Percentiles rank a stretch among this genome's conserved stretches.
These are phyloP conservation scores for Aspergillus sp. DNA, from an alignment of 2,329 filamentous ascomycete species.

Conservation along the genomic window DNA sequence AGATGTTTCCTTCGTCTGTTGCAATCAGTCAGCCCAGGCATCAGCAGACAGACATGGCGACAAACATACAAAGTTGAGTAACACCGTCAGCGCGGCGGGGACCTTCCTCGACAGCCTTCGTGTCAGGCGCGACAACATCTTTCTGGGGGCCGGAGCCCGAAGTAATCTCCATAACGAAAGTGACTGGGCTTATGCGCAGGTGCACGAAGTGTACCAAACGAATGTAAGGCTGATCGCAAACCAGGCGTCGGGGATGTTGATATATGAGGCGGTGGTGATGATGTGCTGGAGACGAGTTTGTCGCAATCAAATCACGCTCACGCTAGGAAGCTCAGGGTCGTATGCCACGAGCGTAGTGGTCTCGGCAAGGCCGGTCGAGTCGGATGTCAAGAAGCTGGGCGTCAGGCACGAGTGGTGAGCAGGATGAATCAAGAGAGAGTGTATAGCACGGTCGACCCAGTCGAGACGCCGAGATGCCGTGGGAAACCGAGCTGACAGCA, in stretches of 20 bases:
- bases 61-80: slow-evolving; percentile 37
- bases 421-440: background rate
- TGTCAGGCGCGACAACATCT: slow-evolving; percentile 23
- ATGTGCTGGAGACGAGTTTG: slow-evolving; percentile 37
- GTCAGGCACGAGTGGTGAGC: background rate
- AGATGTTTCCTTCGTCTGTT: slow-evolving; percentile 43
- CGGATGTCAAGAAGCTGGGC: slow-evolving; percentile 3
- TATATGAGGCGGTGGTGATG: slow-evolving; percentile 26
- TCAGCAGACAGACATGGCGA: background rate
- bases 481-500: slow-evolving; percentile 7
- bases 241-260: slow-evolving; percentile 6
- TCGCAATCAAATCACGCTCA: slow-evolving; percentile 30
- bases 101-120: slow-evolving; percentile 30
- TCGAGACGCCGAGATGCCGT: slow-evolving; percentile 1
- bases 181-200: background rate
- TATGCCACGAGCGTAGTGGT: background rate
- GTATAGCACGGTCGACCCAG: background rate
- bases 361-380: slow-evolving; percentile 6
- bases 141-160: slow-evolving; percentile 24
- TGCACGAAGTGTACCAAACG: background rate
- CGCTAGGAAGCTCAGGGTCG: slow-evolving; percentile 6
- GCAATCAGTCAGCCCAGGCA: slow-evolving; percentile 15
- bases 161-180: slow-evolving; percentile 13
- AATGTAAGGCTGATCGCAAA: background rate
- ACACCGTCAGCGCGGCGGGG: slow-evolving; percentile 37